A percentile compares a stretch with the other conserved stretches of the same genome.
phyloP scores from a whole-genome alignment of 371 early-diverging fungal genomes.

The Mucor sp. region DNA sequence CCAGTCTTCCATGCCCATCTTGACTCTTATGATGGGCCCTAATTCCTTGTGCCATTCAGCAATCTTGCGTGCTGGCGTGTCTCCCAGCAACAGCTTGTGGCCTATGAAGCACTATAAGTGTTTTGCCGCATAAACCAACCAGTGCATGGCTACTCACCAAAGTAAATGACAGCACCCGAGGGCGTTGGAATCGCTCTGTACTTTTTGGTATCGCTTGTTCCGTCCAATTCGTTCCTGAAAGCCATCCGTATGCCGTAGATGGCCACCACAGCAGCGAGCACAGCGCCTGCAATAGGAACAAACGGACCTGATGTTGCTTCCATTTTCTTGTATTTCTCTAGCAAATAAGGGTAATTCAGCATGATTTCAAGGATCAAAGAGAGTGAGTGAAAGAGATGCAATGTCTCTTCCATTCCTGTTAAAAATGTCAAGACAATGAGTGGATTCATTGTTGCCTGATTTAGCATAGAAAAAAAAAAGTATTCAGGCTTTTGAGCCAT shows the following conservation, averaged over 20 bases:
- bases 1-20: conserved; percentile 26
- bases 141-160: conserved; percentile 6
- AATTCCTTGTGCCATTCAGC: conserved; percentile 23
- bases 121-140: not conserved
- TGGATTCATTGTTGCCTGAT: conserved; percentile 2
- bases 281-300: not conserved
- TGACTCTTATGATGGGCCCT: conserved; percentile 21
- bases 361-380: not conserved
- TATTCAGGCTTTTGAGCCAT: not conserved
- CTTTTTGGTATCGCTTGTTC: not conserved
- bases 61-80: conserved; percentile 7
- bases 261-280: not conserved
- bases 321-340: not conserved
- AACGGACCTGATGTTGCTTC: not conserved
- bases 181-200: conserved; percentile 18
- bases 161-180: conserved; percentile 6
- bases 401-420: not conserved
- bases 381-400: not conserved
- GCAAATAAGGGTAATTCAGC: not conserved
- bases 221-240: not conserved
- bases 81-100: conserved; percentile 11
- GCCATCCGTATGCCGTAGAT: not conserved
- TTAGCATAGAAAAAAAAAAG: not conserved
- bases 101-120: too few relatives aligned
- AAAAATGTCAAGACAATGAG: not conserved